Conservation (phyloP, 2,329 filamentous ascomycete species). For the Colletotrichum endophyticum region DNA sequence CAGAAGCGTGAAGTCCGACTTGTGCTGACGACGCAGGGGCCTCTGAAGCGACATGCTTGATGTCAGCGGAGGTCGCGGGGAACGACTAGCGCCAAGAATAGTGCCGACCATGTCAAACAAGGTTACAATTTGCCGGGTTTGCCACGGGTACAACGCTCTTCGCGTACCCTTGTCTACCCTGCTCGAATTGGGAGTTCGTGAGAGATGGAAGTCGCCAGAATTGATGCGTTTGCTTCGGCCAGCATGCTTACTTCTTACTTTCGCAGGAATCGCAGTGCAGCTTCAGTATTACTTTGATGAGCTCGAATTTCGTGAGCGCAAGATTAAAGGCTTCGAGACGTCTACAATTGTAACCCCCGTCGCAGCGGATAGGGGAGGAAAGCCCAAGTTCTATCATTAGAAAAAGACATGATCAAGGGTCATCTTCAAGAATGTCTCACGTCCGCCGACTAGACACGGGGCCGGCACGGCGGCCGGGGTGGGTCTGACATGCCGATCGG, state of each 20-base stretch:
- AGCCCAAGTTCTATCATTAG: not conserved
- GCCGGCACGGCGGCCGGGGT: not conserved
- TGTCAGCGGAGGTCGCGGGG: not conserved
- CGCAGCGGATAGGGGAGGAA: not conserved
- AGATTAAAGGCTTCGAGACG: accelerated
- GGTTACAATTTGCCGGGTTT: not conserved
- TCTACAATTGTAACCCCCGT: accelerated
- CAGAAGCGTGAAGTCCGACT: not conserved
- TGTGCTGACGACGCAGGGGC: not conserved
- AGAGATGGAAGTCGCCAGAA: not conserved
- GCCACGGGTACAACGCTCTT: not conserved
- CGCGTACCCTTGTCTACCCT: not conserved
- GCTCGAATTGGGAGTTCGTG: not conserved
- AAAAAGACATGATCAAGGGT: not conserved
- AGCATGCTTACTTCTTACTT: not conserved
- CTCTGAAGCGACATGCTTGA: not conserved
- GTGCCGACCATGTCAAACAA: not conserved
- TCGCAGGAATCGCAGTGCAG: not conserved
- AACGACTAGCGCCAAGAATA: not conserved
- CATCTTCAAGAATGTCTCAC: not conserved
- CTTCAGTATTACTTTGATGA: accelerated
- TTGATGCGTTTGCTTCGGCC: not conserved
- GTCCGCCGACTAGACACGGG: not conserved
- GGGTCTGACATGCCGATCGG: not conserved
- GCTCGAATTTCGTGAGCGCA: accelerated